Percentiles rank a stretch among this genome's conserved stretches.
Evolutionary conservation across 176 grass and related monocot species (phyloP).

Genomic region (Zizania latifolia): DNA sequence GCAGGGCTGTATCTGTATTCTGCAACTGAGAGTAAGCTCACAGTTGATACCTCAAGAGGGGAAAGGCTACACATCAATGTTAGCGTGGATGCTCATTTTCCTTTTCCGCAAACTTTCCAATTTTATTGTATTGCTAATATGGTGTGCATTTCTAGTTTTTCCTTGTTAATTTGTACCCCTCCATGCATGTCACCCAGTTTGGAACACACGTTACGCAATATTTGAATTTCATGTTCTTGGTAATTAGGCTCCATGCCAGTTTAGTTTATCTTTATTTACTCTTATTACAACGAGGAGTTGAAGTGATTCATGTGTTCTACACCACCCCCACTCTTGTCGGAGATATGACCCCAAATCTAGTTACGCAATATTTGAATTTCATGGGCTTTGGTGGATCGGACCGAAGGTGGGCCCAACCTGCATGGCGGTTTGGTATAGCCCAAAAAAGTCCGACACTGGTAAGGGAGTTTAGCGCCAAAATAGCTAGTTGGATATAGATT

Average conservation of each 20-base stretch:
- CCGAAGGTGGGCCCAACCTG: no score
- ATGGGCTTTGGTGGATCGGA: no score
- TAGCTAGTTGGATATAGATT: no score
- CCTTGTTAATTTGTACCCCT: background rate
- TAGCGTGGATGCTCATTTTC: slow-evolving; percentile 32
- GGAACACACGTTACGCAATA: no score
- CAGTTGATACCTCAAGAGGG: slow-evolving; percentile 96
- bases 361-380: no score
- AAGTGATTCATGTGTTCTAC: background rate
- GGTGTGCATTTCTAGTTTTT: background rate
- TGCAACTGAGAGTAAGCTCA: slow-evolving; percentile 88
- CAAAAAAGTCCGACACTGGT: no score
- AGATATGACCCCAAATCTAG: no score
- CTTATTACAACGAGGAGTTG: background rate
- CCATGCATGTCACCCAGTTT: slow-evolving; percentile 6
- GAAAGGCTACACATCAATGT: slow-evolving; percentile 94
- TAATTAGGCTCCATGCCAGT: slow-evolving; percentile 7
- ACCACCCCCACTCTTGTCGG: background rate
- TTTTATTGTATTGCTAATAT: background rate
- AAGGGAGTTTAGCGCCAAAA: no score
- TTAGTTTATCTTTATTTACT: background rate
- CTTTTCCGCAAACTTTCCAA: slow-evolving; percentile 5
- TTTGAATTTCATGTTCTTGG: slow-evolving; percentile 10
- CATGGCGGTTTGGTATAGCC: no score
- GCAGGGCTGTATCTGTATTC: slow-evolving; percentile 88